Conservation (phyloP, 1,284 basidiomycete genomes). For the Marasmius fiardii region DNA sequence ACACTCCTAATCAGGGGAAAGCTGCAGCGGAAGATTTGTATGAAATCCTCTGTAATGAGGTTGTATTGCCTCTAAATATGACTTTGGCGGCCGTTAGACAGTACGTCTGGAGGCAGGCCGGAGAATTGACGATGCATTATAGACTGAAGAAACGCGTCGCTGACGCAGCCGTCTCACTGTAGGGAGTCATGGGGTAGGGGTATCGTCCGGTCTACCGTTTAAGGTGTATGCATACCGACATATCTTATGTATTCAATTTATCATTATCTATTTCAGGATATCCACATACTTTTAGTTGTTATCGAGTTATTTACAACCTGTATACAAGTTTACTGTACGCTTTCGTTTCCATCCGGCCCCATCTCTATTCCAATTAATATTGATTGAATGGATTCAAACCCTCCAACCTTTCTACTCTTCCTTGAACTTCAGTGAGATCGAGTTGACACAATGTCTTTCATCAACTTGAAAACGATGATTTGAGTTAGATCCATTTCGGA, state of each 20-base stretch:
- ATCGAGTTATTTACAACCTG: too few species aligned
- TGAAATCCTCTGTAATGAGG: conserved; percentile 87
- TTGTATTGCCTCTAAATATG: conserved; percentile 78
- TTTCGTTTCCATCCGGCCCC: too few species aligned
- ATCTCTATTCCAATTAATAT: too few species aligned
- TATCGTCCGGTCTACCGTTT: too few species aligned
- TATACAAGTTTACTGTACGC: too few species aligned
- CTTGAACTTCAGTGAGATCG: conserved; percentile 79
- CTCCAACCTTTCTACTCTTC: conserved; percentile 37
- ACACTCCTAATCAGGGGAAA: conserved; percentile 16
- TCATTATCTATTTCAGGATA: too few species aligned
- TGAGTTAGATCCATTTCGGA: conserved; percentile 21
- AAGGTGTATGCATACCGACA: too few species aligned
- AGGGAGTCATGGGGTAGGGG: too few species aligned
- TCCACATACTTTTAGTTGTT: too few species aligned
- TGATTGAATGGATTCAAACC: too few species aligned
- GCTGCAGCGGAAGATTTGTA: conserved; percentile 69
- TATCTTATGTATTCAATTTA: too few species aligned
- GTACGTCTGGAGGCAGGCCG: conserved; percentile 81
- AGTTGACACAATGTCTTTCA: conserved; percentile 91
- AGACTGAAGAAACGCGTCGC: neutral
- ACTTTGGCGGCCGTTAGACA: conserved; percentile 87
- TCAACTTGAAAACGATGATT: conserved; percentile 48
- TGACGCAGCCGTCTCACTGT: too few species aligned
- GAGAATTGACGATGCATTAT: conserved; percentile 1